Evolutionary conservation across 306 rosid genomes (phyloP).

Genomic region (Luffa acutangula): DNA sequence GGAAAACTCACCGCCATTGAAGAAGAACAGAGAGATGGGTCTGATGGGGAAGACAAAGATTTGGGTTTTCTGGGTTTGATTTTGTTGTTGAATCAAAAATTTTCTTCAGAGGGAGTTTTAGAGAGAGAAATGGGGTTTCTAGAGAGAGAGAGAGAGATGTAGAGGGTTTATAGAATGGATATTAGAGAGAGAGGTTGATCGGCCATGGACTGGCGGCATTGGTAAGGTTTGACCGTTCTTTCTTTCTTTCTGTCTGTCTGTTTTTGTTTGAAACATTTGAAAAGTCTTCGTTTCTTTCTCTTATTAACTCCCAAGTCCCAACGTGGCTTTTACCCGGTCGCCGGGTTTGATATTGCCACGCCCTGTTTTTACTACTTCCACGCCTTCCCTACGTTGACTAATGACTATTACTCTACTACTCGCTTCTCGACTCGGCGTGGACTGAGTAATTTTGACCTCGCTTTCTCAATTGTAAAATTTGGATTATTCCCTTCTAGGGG

Average conservation of each 20-base stretch:
- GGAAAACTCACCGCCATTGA: constrained; percentile 5
- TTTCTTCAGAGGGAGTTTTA: background rate
- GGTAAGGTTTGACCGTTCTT: background rate
- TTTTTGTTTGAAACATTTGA: background rate
- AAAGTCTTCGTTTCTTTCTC: background rate
- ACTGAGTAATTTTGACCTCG: background rate
- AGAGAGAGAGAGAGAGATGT: background rate
- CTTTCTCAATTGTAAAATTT: background rate
- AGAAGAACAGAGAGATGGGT: background rate
- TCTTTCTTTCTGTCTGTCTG: background rate
- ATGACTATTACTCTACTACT: background rate
- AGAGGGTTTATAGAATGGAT: background rate
- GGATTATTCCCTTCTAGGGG: background rate
- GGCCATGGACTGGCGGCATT: background rate
- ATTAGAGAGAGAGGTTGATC: background rate
- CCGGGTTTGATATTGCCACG: background rate
- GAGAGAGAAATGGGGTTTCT: background rate
- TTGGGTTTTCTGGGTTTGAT: background rate
- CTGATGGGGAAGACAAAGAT: background rate
- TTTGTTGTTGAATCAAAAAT: too few species aligned
- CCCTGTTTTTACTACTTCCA: background rate
- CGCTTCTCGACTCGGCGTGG: background rate
- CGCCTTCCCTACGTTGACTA: background rate
- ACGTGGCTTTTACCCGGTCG: background rate
- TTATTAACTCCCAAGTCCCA: background rate